Evolutionary conservation across 2,329 filamentous ascomycete species (phyloP).

Genomic region (Aspergillus hortae): DNA sequence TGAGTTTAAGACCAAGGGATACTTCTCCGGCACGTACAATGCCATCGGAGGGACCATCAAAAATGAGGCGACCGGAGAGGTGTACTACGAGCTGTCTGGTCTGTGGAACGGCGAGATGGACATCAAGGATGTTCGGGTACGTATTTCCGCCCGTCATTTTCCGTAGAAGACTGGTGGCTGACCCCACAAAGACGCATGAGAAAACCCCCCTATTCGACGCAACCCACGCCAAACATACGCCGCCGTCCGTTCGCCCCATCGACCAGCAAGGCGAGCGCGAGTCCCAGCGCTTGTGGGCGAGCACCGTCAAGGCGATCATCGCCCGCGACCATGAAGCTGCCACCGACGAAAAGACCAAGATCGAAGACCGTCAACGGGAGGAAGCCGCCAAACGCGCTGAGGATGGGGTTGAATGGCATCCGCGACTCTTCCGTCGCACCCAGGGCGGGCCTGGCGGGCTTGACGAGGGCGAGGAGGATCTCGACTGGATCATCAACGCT

Average conservation of each 20-base stretch:
- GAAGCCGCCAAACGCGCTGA: slow-evolving; percentile 78
- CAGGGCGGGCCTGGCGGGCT: slow-evolving; percentile 65
- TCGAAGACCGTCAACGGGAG: slow-evolving; percentile 87
- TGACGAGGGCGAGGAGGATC: slow-evolving; percentile 79
- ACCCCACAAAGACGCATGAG: slow-evolving; percentile 67
- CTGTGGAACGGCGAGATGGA: slow-evolving; percentile 95
- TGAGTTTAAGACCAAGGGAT: slow-evolving; percentile 98
- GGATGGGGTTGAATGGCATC: slow-evolving; percentile 80
- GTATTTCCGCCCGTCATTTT: neutral
- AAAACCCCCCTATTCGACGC: slow-evolving; percentile 90
- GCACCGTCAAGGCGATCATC: slow-evolving; percentile 76
- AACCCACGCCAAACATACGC: slow-evolving; percentile 68
- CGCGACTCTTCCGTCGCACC: slow-evolving; percentile 76
- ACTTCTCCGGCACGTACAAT: slow-evolving; percentile 94
- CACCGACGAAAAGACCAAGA: slow-evolving; percentile 92
- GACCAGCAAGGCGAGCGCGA: slow-evolving; percentile 86
- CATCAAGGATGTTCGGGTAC: slow-evolving; percentile 71
- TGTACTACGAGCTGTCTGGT: slow-evolving; percentile 86
- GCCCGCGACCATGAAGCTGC: slow-evolving; percentile 82
- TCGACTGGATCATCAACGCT: slow-evolving; percentile 94
- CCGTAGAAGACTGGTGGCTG: slow-evolving; percentile 1
- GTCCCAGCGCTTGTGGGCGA: slow-evolving; percentile 82
- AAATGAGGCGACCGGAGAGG: slow-evolving; percentile 79
- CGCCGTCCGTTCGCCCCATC: slow-evolving; percentile 70
- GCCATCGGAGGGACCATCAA: slow-evolving; percentile 90